These are phyloP conservation scores for Sordariomycetes sp. DNA, from an alignment of 2,329 filamentous ascomycete genomes.

Conservation along the genomic window DNA sequence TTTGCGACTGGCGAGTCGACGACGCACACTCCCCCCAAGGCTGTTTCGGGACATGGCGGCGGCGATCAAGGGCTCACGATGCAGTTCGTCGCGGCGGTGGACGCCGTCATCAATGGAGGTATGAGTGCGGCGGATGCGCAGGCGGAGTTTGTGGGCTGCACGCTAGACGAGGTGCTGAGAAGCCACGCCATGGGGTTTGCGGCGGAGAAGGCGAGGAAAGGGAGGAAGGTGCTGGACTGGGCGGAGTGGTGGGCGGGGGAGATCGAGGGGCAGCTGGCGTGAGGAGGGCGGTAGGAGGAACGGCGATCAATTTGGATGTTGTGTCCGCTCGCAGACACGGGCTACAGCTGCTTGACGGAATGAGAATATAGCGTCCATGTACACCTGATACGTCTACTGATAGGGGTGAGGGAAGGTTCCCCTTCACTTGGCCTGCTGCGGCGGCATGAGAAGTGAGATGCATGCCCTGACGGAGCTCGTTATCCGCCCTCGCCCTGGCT, in stretches of 20 bases:
- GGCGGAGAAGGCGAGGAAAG: conserved; percentile 72
- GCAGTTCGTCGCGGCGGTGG: conserved; percentile 75
- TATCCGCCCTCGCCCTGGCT: too few species aligned
- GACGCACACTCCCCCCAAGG: conserved; percentile 24
- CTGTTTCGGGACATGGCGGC: conserved; percentile 26
- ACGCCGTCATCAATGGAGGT: conserved; percentile 62
- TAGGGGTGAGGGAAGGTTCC: too few species aligned
- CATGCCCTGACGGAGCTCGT: too few species aligned
- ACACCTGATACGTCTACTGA: too few species aligned
- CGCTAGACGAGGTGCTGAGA: conserved; percentile 74
- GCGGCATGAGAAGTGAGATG: too few species aligned
- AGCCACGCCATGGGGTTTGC: conserved; percentile 93
- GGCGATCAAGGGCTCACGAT: conserved; percentile 52
- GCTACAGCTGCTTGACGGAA: too few species aligned
- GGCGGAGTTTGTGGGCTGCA: conserved; percentile 65
- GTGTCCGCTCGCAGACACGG: too few species aligned
- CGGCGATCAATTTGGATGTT: too few species aligned
- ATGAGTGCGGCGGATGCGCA: conserved; percentile 63
- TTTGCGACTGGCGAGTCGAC: conserved; percentile 30
- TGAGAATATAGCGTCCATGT: too few species aligned
- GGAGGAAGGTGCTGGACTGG: conserved; percentile 65
- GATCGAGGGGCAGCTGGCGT: conserved; percentile 11
- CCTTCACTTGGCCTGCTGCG: too few species aligned
- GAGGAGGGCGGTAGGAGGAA: background rate
- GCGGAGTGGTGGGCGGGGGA: conserved; percentile 57